Evolutionary conservation across 2,329 filamentous ascomycete genomes (phyloP), one percentile per base, ranked within the genome.

Genomic region (Ceratocystiopsis brevicomis): DNA sequence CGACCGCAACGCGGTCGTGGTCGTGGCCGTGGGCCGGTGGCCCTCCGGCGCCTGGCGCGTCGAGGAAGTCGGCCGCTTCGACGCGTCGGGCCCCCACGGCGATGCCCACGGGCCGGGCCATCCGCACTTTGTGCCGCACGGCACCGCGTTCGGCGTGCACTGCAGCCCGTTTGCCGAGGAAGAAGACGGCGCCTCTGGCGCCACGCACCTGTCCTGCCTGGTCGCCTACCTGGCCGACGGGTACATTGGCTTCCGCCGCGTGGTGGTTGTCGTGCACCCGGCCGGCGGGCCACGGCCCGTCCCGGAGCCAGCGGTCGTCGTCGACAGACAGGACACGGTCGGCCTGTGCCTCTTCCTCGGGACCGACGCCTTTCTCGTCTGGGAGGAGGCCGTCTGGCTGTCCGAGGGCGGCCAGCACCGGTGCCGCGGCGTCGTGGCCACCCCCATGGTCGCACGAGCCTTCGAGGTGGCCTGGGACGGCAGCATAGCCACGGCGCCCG

Each of bases 351-450:
- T 68, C 13, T 61, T 64, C 47, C 60, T 75, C 15, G 62, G 61
- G 0, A 56, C 64, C 0, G 70, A 74, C 48, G 64, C 71, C 1
- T 72, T 73, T 48, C 56, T 75, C 14, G 64, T 66, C 41, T 76
- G 70, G 61, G 71, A 76, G 50, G 62, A 71, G 39, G 58, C 55
- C 66, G 51, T 71, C 15, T 68, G 64, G 61, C 53, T 62, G 5
- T 56, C 55, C 4, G 53, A 53, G 5, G 57, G 55, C 6, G 52
- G 33, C 33, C 33, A 38, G 17, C 33, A 19, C 34, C 51, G 62
- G 37, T 69, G 64, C 38, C 64, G 69, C n/a, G 71, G 69, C 3
- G 58, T 74, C 3, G 63, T 76, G 6, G 64, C 66, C 1, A 72
- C 69, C 0, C 71, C 71, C 0, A 62, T 66, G 34, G 55, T 62